phyloP scores from a whole-genome alignment of 345 rosid genomes.

The Geranium rotundifolium region DNA sequence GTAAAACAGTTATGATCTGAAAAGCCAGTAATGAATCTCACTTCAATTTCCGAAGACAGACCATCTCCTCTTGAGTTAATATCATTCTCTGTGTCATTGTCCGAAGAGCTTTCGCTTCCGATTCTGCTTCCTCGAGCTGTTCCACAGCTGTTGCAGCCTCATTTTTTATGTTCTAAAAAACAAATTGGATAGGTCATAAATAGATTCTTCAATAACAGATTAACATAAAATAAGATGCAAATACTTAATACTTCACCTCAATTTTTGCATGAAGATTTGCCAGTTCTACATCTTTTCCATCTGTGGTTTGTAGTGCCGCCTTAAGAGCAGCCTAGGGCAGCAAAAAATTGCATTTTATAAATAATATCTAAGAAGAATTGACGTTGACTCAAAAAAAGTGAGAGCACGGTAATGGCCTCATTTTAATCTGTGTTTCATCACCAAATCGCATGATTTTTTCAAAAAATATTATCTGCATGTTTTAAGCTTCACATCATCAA shows the following conservation, averaged over 20 bases:
- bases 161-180: conserved; percentile 57
- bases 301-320: conserved; percentile 66
- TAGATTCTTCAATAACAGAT: neutral
- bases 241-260: conserved; percentile 42
- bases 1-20: conserved; percentile 9
- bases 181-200: conserved; percentile 10
- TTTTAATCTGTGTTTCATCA: neutral
- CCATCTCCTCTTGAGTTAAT: conserved; percentile 40
- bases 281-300: conserved; percentile 68
- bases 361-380: neutral
- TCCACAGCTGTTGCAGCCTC: conserved; percentile 52
- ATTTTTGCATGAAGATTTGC: conserved; percentile 61
- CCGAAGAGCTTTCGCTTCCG: conserved; percentile 74
- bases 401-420: neutral
- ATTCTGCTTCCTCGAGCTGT: conserved; percentile 73
- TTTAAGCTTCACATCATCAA: neutral
- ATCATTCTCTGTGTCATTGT: conserved; percentile 62
- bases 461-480: conserved; percentile 8
- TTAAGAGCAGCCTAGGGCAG: conserved; percentile 73
- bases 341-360: neutral
- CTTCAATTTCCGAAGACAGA: conserved; percentile 20
- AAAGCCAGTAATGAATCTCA: conserved; percentile 9
- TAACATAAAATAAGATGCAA: neutral
- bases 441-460: neutral
- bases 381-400: neutral